Evolutionary conservation across 2,329 filamentous ascomycete genomes (phyloP), one percentile per base, ranked within the genome.

Genomic region (Phyllosticta paracitricarpa): DNA sequence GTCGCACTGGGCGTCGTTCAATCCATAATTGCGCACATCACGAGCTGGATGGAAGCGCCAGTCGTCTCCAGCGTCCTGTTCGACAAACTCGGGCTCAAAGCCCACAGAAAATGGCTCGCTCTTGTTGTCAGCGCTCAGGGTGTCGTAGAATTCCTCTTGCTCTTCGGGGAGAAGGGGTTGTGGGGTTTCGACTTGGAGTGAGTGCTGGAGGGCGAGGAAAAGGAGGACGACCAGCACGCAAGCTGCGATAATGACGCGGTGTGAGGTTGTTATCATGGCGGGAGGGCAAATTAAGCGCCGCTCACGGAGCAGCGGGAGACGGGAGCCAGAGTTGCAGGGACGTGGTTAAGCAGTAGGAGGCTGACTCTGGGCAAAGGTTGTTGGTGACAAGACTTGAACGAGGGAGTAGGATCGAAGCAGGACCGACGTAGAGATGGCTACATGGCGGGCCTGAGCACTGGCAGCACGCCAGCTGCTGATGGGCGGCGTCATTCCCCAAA

Each of bases 1-100:
- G 51, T 62, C 56, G 60, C 60, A 62, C 60, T 62, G 60, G 51
- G 57, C 60, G 24, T 58, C 56, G 25, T n/a, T 52, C 25, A 62
- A 52, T n/a, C 60, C 60, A 30, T 62, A 62, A 52, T 62, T 62
- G 52, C 51, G 55, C 30, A 56, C 55, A 10, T 62, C 60, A 14
- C 60, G 60, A 14, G 54, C 59, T 8, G 59, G 59, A 19, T 61
- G 54, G 54, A 61, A 61, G 19, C 59, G 59, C 59, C 59, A 61
- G 1, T 40, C 55, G 8, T 61, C 58, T 54, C 53, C 53, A 4
- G 58, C 51, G 10, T 54, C 51, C 1, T 33, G 17, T 8, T 61
- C 58, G 2, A 56, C 58, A 19, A 61, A 61, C 25, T 51, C 48
- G 53, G 58, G 40, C 3, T 48, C 40, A n/a, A 48, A 61, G 35